Evolutionary conservation across 2,329 filamentous ascomycete species (phyloP).

Genomic region (Fusarium mundagurra): DNA sequence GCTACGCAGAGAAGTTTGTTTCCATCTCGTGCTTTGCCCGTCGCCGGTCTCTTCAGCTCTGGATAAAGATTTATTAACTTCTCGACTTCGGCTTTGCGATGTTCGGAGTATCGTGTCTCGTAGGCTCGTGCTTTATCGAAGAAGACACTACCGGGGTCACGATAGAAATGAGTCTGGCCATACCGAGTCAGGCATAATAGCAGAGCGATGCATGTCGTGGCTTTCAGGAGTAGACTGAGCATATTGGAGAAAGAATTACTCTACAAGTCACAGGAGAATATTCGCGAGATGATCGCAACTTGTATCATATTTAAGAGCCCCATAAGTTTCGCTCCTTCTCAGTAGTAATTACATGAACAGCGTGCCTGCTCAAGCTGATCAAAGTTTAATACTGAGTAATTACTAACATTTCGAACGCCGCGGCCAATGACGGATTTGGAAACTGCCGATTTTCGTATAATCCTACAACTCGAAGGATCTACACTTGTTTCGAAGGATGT

Average conservation of each 20-base stretch:
- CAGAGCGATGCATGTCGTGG: not conserved
- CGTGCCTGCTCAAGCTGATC: not conserved
- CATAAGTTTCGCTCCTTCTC: not conserved
- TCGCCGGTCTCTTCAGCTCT: no score
- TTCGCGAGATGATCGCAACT: not conserved
- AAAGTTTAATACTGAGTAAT: not conserved
- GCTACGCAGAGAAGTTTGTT: conserved; percentile 14
- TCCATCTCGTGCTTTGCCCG: not conserved
- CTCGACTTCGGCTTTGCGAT: not conserved
- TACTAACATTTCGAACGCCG: not conserved
- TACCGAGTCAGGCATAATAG: conserved; percentile 7
- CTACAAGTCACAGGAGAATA: not conserved
- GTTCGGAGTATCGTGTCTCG: not conserved
- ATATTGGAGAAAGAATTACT: not conserved
- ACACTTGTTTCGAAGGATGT: not conserved
- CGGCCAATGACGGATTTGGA: not conserved
- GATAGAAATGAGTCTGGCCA: conserved; percentile 10
- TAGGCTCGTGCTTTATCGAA: conserved; percentile 14
- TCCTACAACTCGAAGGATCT: not conserved
- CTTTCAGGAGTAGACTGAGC: not conserved
- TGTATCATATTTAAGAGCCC: not conserved
- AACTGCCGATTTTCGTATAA: not conserved
- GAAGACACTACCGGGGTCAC: conserved; percentile 21
- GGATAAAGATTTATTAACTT: not conserved
- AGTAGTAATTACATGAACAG: not conserved